Base-by-base conservation (phyloP, 148 eudicot genomes). In the Spergularia bocconei region DNA sequence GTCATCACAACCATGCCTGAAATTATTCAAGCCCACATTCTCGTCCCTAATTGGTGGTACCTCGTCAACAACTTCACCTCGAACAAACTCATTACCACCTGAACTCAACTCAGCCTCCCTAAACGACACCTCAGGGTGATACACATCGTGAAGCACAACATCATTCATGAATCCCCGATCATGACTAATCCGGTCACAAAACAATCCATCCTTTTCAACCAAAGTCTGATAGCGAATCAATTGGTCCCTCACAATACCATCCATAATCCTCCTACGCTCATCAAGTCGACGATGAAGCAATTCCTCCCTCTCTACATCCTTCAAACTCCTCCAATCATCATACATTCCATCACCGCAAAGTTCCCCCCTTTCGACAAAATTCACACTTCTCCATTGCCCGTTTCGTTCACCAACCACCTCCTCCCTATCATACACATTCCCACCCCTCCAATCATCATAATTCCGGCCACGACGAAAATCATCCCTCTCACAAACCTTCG, bases 1-100 rank as follows among this genome's bases (percentile, higher is more conserved):
- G 25, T 65, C 76, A 57, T 15, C 20, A 36, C 61, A 13, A 77
- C 69, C 67, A 80, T 79, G 70, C 64, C 83, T 82, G n/a, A 55
- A 54, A 69, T 52, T 58, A 47, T 48, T 44, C 33, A 48, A 13
- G 12, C 11, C 4, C 55, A 58, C 78, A 67, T 73, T 81, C 67
- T 77, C 82, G 70, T 75, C 67, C 67, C 79, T 72, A 13, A 79
- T 11, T 2, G 39, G 21, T 39, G 71, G 57, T 7, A 67, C 70
- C 21, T 75, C 70, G 8, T 77, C 82, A 66, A 36, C 63, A 50
- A 64, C 56, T 15, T 52, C 11, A 13, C 68, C 83, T 36, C 25
- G 71, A 38, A 44, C 51, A 41, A 67, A 78, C 47, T 64, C 84
- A 19, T 25, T 69, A 60, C 23, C 61, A n/a, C 74, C 71, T 20